A percentile compares a stretch with the other conserved stretches of the same genome.
These are phyloP conservation scores for Umbelopsis vinacea DNA, from an alignment of 192 early-diverging fungal species.

Conservation along the genomic window DNA sequence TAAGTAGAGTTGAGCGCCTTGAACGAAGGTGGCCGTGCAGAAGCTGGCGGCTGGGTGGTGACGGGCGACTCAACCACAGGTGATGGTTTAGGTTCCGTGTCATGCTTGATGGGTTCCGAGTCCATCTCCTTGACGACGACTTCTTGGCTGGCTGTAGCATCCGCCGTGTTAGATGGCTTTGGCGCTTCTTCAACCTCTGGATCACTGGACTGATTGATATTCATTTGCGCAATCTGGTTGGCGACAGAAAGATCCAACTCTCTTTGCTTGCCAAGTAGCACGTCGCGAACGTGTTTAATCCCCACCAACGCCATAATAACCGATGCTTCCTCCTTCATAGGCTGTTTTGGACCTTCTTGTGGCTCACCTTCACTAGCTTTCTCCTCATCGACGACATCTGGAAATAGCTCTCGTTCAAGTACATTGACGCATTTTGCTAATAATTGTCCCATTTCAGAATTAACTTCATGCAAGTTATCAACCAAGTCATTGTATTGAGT, in stretches of 20 bases:
- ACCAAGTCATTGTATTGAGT: constrained; percentile 10
- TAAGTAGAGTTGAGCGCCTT: constrained; percentile 5
- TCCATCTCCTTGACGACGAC: too few species aligned
- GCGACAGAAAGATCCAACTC: constrained; percentile 42
- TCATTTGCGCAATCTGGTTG: constrained; percentile 13
- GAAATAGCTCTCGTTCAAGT: constrained; percentile 51
- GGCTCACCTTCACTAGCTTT: neutral
- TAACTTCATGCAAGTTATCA: constrained; percentile 27
- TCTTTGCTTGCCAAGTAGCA: constrained; percentile 46
- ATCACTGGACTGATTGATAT: neutral
- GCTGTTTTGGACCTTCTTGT: neutral
- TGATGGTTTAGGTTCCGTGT: too few species aligned
- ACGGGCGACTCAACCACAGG: neutral
- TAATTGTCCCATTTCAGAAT: constrained; percentile 41
- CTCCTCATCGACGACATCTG: constrained; percentile 1
- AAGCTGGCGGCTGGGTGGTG: neutral
- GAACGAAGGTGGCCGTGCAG: neutral
- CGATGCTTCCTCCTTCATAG: constrained; percentile 42
- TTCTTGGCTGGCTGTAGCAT: neutral
- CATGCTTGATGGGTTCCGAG: neutral
- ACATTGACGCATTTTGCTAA: constrained; percentile 45
- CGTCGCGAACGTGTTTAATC: constrained; percentile 60
- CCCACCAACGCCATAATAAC: constrained; percentile 48
- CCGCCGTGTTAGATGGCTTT: neutral
- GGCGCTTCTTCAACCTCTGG: neutral